Percentiles rank a stretch among this genome's conserved stretches.
Conservation (phyloP, 2,329 filamentous ascomycete genomes). For the Dothidotthia symphoricarpi region DNA sequence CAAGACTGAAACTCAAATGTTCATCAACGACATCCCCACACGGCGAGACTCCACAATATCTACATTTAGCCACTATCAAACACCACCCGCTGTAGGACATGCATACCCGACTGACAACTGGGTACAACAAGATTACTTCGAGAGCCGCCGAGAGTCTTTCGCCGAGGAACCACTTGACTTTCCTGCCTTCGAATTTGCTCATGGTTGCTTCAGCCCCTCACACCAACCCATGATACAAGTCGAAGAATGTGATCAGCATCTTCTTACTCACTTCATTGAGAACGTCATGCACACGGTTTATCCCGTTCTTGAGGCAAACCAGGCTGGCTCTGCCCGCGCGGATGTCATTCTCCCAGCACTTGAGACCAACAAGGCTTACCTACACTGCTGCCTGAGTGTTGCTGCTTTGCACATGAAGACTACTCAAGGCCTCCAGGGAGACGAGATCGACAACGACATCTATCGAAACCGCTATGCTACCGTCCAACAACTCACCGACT, state of each 20-base stretch:
- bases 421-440: conserved; percentile 62
- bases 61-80: conserved; percentile 87
- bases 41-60: conserved; percentile 83
- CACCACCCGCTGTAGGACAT: conserved; percentile 69
- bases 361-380: conserved; percentile 86
- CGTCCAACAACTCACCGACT: conserved; percentile 80
- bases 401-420: conserved; percentile 90
- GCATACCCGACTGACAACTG: conserved; percentile 68
- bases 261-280: conserved; percentile 88
- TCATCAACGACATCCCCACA: conserved; percentile 84
- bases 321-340: conserved; percentile 75
- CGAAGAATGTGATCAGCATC: conserved; percentile 79
- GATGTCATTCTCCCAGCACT: conserved; percentile 84
- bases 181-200: conserved; percentile 80
- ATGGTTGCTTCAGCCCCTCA: conserved; percentile 59
- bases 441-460: conserved; percentile 84
- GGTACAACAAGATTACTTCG: conserved; percentile 69
- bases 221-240: conserved; percentile 75
- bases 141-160: conserved; percentile 67
- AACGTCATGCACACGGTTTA: conserved; percentile 86
- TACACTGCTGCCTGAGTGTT: conserved; percentile 93
- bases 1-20: conserved; percentile 93
- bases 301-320: conserved; percentile 86
- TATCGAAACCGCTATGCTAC: conserved; percentile 88
- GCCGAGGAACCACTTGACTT: conserved; percentile 59